Conservation (phyloP, 1,284 basidiomycete genomes). For the Pseudomicrostroma phylloplanum region DNA sequence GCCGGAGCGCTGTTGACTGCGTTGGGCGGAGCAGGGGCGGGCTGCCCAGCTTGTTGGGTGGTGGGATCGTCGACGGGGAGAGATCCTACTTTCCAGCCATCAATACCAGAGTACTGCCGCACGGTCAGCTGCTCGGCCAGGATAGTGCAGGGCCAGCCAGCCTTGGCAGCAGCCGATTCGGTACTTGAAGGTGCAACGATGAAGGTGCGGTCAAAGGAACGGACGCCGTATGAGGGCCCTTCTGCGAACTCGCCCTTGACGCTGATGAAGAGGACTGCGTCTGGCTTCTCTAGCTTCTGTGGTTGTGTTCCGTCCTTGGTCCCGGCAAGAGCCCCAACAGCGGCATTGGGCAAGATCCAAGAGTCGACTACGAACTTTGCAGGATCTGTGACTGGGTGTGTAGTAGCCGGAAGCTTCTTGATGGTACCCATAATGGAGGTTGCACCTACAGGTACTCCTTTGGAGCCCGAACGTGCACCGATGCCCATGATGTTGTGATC, state of each 20-base stretch:
- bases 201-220: conserved; percentile 90
- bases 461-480: conserved; percentile 11
- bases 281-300: conserved; percentile 46
- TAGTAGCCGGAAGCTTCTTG: conserved; percentile 66
- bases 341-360: conserved; percentile 59
- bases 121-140: conserved; percentile 81
- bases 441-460: conserved; percentile 14
- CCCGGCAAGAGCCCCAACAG: conserved; percentile 32
- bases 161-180: conserved; percentile 71
- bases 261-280: conserved; percentile 65
- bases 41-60: neutral
- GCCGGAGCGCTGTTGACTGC: neutral
- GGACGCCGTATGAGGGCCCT: conserved; percentile 60
- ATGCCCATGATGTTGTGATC: conserved; percentile 45
- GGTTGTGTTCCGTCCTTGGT: neutral
- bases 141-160: conserved; percentile 83
- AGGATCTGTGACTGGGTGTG: conserved; percentile 63
- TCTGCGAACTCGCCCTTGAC: conserved; percentile 90
- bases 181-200: conserved; percentile 73
- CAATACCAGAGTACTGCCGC: conserved; percentile 72
- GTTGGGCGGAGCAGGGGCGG: conserved; percentile 11
- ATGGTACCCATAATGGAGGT: conserved; percentile 62
- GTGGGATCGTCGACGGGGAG: conserved; percentile 27
- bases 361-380: conserved; percentile 80
- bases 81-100: conserved; percentile 57